Evolutionary conservation across 768 basidiomycete genomes (phyloP).

Genomic region (Rhizopogon salebrosus): DNA sequence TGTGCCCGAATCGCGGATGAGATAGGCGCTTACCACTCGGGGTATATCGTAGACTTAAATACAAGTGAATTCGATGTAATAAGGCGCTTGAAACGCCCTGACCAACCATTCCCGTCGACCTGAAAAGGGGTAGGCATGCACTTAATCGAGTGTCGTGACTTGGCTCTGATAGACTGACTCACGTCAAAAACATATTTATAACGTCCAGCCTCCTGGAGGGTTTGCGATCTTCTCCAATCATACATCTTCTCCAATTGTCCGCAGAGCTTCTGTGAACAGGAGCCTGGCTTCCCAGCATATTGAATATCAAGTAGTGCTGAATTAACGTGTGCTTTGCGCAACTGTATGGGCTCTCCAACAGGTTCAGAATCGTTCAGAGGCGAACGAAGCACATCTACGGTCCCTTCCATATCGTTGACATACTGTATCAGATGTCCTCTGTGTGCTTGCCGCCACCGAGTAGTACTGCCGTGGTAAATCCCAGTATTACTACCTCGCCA

Average conservation of each 20-base stretch:
- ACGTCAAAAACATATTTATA: slow-evolving; percentile 63
- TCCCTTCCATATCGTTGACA: slow-evolving; percentile 37
- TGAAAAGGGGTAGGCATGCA: slow-evolving; percentile 11
- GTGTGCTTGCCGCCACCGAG: slow-evolving; percentile 48
- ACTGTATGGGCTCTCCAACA: slow-evolving; percentile 29
- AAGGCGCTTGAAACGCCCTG: slow-evolving; percentile 61
- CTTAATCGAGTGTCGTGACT: neutral
- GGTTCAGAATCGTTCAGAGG: slow-evolving; percentile 18
- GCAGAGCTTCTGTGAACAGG: slow-evolving; percentile 32
- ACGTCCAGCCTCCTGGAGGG: slow-evolving; percentile 41
- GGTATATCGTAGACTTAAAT: slow-evolving; percentile 69
- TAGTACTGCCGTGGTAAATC: slow-evolving; percentile 34
- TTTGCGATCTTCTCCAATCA: slow-evolving; percentile 44
- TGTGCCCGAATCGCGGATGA: neutral
- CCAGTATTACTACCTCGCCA: slow-evolving; percentile 80
- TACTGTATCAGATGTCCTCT: slow-evolving; percentile 41
- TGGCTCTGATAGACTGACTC: slow-evolving; percentile 11
- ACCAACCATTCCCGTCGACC: slow-evolving; percentile 68
- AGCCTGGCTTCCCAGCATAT: slow-evolving; percentile 34
- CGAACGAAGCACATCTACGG: slow-evolving; percentile 33
- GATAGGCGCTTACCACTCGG: slow-evolving; percentile 51
- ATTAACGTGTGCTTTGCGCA: slow-evolving; percentile 39
- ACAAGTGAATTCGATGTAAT: slow-evolving; percentile 58
- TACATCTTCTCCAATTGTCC: slow-evolving; percentile 38
- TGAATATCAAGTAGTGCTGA: slow-evolving; percentile 58